Base-by-base conservation (phyloP, 73 alveolate species). In the Blepharisma japonicum region DNA sequence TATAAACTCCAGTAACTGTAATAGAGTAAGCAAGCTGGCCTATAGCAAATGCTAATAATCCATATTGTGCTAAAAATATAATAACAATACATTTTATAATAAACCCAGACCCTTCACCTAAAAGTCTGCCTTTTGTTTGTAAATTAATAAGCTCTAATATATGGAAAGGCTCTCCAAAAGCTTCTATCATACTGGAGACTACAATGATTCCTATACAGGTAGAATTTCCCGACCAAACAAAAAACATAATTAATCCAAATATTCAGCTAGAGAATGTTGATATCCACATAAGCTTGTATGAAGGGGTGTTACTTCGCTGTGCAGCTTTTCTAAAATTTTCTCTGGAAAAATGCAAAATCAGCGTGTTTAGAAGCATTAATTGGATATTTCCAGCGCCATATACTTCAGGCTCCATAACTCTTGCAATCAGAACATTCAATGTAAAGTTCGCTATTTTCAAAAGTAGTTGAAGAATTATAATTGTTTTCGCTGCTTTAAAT, bases 361-460 rank as follows among this genome's bases (percentile, higher is more conserved):
- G 38, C 3, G 77, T 14, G 21, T n/a, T 66, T 9, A 23, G 3
- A 1, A 66, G 55, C 14, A 20, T 21, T 66, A 66, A 11, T 11
- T 21, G 53, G 55, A 66, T 14, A 9, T 66, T 9, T 2, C 77
- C 77, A 27, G 21, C 21, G 6, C 77, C 77, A 27, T 66, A 66
- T 14, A 23, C 77, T 21, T 21, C 77, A 66, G 77, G 53, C 39
- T 66, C 77, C 61, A 66, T 27, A 14, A 27, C 21, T 27, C 77
- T 21, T 2, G 77, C 77, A 18, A 21, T 23, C 39, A 66, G 39
- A 14, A 27, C 21, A 11, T 23, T 23, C 38, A 66, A 20, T 9
- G 39, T 66, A 27, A 66, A 66, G 20, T 21, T 66, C 3, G 21
- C 55, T 11, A 66, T 20, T 23, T 27, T 21, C 3, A 27, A 66